phyloP scores from a whole-genome alignment of 2,329 filamentous ascomycete genomes.

The Fusarium solani-melongenae region DNA sequence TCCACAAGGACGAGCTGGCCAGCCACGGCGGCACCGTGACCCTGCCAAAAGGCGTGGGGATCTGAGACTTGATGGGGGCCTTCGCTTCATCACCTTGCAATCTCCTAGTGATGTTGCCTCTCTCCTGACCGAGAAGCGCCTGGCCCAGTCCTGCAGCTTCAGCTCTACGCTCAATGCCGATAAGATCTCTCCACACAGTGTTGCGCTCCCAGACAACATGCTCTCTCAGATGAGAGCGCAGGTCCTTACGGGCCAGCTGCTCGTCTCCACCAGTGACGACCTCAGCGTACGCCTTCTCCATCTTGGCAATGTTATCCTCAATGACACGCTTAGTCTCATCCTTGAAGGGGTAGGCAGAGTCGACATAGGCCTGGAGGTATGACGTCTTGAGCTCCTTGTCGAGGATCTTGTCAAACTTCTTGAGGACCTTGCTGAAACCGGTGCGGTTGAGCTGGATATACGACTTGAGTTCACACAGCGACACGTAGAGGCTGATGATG shows the following conservation, averaged over 20 bases:
- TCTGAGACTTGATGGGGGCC: conserved; percentile 69
- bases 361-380: conserved; percentile 81
- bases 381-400: conserved; percentile 81
- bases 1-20: conserved; percentile 83
- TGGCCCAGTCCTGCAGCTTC: conserved; percentile 93
- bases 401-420: conserved; percentile 98
- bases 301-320: conserved; percentile 75
- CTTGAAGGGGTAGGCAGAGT: conserved; percentile 84
- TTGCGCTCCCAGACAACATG: conserved; percentile 99
- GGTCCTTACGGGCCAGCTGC: conserved; percentile 80
- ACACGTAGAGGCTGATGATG: conserved; percentile 87
- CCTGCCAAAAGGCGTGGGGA: conserved; percentile 83
- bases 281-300: conserved; percentile 84
- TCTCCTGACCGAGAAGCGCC: conserved; percentile 81
- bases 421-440: conserved; percentile 94
- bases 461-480: conserved; percentile 93
- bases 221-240: conserved; percentile 90
- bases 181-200: conserved; percentile 99
- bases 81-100: conserved; percentile 88
- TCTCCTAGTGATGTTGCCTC: conserved; percentile 73
- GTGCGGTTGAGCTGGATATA: conserved; percentile 97
- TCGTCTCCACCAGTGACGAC: conserved; percentile 86
- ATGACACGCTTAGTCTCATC: conserved; percentile 76
- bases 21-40: conserved; percentile 84
- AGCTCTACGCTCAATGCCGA: conserved; percentile 94